phyloP scores from a whole-genome alignment of 805 yeast genomes.

The Wickerhamomyces ciferrii region DNA sequence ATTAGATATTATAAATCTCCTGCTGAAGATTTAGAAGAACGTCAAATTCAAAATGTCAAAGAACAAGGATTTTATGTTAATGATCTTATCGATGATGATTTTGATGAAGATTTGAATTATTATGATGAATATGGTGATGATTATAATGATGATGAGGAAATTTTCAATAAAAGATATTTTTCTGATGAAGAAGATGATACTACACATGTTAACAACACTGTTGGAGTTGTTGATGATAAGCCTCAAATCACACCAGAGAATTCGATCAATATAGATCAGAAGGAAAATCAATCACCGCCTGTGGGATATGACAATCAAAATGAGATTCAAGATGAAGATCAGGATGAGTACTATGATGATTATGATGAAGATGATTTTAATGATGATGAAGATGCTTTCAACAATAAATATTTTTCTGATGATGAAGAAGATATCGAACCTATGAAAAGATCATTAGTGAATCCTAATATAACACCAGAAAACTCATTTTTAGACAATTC shows the following conservation, averaged over 20 bases:
- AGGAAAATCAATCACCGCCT: neutral
- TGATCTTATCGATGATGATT: slow-evolving; percentile 34
- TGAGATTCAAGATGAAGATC: neutral
- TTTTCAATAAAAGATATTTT: slow-evolving; percentile 22
- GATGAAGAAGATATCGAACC: neutral
- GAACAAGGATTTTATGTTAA: slow-evolving; percentile 30
- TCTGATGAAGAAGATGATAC: slow-evolving; percentile 18
- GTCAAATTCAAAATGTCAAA: slow-evolving; percentile 16
- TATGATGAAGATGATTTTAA: neutral
- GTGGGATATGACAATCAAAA: neutral
- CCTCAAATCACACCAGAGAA: neutral
- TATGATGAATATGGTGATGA: slow-evolving; percentile 29
- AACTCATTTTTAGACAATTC: neutral
- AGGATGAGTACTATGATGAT: neutral
- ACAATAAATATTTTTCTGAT: neutral
- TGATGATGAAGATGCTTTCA: neutral
- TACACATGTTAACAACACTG: neutral
- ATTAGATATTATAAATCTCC: slow-evolving; percentile 43
- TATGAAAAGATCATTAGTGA: too few relatives aligned
- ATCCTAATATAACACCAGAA: neutral
- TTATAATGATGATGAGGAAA: slow-evolving; percentile 27
- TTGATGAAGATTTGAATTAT: slow-evolving; percentile 36
- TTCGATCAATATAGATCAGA: neutral
- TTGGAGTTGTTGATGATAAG: neutral
- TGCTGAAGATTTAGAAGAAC: slow-evolving; percentile 11